Base-by-base conservation (phyloP, 2,329 filamentous ascomycete species). In the Pseudogymnoascus sp. region DNA sequence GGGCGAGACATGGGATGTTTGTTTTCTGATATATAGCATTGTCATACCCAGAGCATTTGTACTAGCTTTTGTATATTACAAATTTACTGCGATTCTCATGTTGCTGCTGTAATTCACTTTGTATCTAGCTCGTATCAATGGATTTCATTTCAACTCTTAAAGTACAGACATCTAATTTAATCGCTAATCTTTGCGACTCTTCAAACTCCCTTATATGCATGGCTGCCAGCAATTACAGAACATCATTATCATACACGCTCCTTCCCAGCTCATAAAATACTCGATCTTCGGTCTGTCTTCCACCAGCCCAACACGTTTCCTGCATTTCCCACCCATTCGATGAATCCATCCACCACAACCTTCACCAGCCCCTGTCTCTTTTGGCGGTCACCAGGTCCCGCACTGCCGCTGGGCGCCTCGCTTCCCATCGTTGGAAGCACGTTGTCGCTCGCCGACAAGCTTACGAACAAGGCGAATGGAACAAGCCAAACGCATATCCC, bases 401-500 rank as follows among this genome's bases (percentile, higher is more conserved):
- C 62, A 31, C 66, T 61, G 5, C 69, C 66, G 10, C 71, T 69
- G 2, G 83, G 81, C 62, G 82, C 80, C 67, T 92, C 89, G 59
- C 85, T 91, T 11, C 91, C 91, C 83, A 97, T 97, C 6, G 88
- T 96, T 0, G 95, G 95, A 61, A 99, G 78, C 3, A 97, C 91
- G 73, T 97, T 97, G 73, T 99, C 95, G 63, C 92, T 91, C 0
- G 95, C 95, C 16, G 91, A 96, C 45, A 99, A 77, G 71, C 90
- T 96, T 61, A 99, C 93, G 73, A 99, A 99, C 12, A 99, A 81
- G 14, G 93, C 87, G 73, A 99, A 99, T 0, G 95, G 95, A 0
- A 97, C 90, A 1, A 99, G 82, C 95, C 95, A 99, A 0, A 99
- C 93, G 71, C 93, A 96, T 1, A 99, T 80, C 0, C 95, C 95